A percentile compares a stretch with the other conserved stretches of the same genome.
These are phyloP conservation scores for Citrullus colocynthis DNA, from an alignment of 306 rosid genomes.

Conservation along the genomic window DNA sequence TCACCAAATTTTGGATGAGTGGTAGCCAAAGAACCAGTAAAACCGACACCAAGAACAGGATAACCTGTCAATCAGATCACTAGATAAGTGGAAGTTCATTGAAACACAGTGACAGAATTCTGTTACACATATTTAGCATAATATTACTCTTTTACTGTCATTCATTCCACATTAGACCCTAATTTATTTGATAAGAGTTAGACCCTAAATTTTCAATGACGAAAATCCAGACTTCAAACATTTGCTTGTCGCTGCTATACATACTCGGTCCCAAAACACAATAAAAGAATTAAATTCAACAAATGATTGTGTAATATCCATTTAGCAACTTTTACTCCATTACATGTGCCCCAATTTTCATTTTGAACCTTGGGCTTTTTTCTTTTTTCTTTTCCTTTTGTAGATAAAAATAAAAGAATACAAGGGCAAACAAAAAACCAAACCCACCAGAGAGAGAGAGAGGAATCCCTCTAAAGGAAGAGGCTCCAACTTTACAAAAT, in stretches of 20 bases:
- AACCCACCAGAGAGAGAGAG: too few relatives aligned
- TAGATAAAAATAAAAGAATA: too few relatives aligned
- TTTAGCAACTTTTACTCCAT: background rate
- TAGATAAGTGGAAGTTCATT: background rate
- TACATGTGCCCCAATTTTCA: background rate
- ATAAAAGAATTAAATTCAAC: background rate
- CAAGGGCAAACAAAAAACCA: too few relatives aligned
- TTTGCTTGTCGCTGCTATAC: background rate
- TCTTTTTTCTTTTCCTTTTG: background rate
- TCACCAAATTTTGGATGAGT: slow-evolving; percentile 59
- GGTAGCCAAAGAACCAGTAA: slow-evolving; percentile 68
- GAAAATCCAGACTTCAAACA: background rate
- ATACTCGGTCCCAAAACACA: background rate
- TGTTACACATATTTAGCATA: background rate
- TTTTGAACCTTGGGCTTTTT: background rate
- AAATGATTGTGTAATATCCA: background rate
- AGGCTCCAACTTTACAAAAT: too few relatives aligned
- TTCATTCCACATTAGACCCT: background rate
- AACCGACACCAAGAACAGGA: slow-evolving; percentile 84
- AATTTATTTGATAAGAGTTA: background rate
- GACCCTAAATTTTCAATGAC: background rate
- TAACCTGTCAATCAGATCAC: slow-evolving; percentile 37
- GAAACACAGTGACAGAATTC: background rate
- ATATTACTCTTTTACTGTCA: background rate
- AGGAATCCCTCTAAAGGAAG: too few relatives aligned